Conservation (phyloP, 2,329 filamentous ascomycete species). For the Seiridium unicorne region DNA sequence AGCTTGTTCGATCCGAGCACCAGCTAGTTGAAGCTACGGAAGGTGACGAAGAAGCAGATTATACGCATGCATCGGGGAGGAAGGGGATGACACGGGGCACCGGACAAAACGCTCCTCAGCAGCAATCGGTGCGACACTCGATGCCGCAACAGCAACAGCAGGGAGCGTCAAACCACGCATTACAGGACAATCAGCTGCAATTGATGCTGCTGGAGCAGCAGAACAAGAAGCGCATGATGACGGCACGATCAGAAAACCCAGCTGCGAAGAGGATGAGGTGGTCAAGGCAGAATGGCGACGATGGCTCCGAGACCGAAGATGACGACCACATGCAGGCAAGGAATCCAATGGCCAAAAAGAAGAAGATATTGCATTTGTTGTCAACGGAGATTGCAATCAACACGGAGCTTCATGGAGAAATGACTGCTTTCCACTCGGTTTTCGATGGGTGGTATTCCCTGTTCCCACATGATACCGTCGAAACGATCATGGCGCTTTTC, state of each 20-base stretch:
- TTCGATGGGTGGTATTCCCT: slow-evolving; percentile 42
- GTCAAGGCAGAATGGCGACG: neutral
- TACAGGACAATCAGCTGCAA: neutral
- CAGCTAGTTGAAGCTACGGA: slow-evolving; percentile 24
- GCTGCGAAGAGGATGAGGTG: neutral
- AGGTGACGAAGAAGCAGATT: slow-evolving; percentile 37
- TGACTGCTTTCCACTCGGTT: slow-evolving; percentile 43
- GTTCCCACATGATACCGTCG: slow-evolving; percentile 55
- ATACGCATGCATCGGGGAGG: slow-evolving; percentile 9
- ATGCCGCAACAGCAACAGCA: neutral
- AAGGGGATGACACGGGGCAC: neutral
- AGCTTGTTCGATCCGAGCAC: slow-evolving; percentile 32
- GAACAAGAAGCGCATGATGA: neutral
- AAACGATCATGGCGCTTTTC: slow-evolving; percentile 56
- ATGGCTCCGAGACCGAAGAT: slow-evolving; percentile 10
- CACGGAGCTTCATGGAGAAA: slow-evolving; percentile 41
- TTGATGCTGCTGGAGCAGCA: neutral
- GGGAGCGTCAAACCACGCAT: neutral
- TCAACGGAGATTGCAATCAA: slow-evolving; percentile 46
- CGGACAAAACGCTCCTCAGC: neutral
- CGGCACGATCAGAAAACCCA: neutral
- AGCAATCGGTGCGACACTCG: neutral
- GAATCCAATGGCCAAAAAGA: slow-evolving; percentile 41
- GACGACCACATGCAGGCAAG: slow-evolving; percentile 17
- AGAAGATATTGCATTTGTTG: slow-evolving; percentile 45